phyloP scores from a whole-genome alignment of 768 basidiomycete genomes.

The Tylopilus rubrobrunneus region DNA sequence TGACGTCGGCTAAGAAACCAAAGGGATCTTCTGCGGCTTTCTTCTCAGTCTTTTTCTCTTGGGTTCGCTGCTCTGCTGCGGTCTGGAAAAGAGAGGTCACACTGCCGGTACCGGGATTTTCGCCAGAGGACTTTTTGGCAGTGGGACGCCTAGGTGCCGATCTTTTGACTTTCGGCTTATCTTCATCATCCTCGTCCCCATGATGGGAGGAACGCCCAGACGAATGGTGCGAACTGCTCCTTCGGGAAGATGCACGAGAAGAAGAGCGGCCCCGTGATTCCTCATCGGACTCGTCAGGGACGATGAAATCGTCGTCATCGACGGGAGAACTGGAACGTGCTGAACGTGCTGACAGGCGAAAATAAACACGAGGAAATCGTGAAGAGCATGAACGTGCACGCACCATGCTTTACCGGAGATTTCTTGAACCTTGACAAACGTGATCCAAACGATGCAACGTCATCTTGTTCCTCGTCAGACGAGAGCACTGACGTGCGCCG shows the following conservation, averaged over 20 bases:
- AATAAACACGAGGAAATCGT: constrained; percentile 7
- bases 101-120: constrained; percentile 29
- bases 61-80: constrained; percentile 72
- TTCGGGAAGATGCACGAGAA: constrained; percentile 49
- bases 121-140: constrained; percentile 27
- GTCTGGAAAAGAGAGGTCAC: constrained; percentile 56
- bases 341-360: constrained; percentile 35
- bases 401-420: constrained; percentile 54
- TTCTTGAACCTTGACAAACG: constrained; percentile 64
- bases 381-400: constrained; percentile 7
- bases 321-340: constrained; percentile 38
- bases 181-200: constrained; percentile 25
- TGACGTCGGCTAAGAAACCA: constrained; percentile 64
- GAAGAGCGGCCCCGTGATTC: constrained; percentile 47
- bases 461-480: constrained; percentile 48
- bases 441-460: constrained; percentile 48
- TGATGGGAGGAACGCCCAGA: constrained; percentile 34
- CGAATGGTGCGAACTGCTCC: constrained; percentile 30
- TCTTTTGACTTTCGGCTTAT: constrained; percentile 35
- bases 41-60: constrained; percentile 79
- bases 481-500: constrained; percentile 49
- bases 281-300: constrained; percentile 59
- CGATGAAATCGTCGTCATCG: constrained; percentile 74
- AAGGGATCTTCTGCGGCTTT: constrained; percentile 75
- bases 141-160: constrained; percentile 33